Conservation (phyloP, 1,284 basidiomycete genomes). For the Fomes fomentarius region DNA sequence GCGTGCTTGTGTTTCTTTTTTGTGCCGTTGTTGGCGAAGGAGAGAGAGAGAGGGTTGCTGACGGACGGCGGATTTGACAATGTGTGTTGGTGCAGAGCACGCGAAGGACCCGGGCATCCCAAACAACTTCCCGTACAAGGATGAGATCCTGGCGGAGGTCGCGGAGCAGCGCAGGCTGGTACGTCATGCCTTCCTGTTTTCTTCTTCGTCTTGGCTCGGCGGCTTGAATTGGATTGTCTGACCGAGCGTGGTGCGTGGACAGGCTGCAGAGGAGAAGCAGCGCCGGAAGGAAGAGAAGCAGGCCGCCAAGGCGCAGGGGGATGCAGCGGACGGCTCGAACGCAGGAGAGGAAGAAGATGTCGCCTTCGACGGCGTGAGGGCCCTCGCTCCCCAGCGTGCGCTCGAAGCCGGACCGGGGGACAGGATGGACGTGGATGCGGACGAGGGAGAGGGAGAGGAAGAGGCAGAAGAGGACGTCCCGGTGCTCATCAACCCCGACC, state of each 20-base stretch:
- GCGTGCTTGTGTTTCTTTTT: constrained; percentile 39
- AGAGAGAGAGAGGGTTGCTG: constrained; percentile 1
- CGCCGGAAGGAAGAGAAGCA: constrained; percentile 65
- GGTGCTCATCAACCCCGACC: constrained; percentile 67
- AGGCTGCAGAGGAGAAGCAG: constrained; percentile 75
- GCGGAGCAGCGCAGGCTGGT: constrained; percentile 79
- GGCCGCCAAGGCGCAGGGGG: constrained; percentile 38
- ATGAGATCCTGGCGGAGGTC: constrained; percentile 92
- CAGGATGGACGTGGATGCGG: constrained; percentile 21
- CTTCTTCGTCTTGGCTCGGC: not conserved
- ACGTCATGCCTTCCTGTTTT: constrained; percentile 28
- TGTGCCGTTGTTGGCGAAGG: not conserved
- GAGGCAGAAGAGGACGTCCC: constrained; percentile 54
- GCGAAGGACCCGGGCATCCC: constrained; percentile 95
- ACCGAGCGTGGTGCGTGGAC: constrained; percentile 14
- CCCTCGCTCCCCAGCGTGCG: constrained; percentile 6
- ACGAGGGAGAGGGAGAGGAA: constrained; percentile 36
- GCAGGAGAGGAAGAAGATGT: constrained; percentile 21
- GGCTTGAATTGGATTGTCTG: not conserved
- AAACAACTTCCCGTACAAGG: constrained; percentile 97
- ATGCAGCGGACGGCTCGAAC: constrained; percentile 13
- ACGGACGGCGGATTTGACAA: not conserved
- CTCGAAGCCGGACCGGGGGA: constrained; percentile 35
- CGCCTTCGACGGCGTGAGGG: constrained; percentile 22
- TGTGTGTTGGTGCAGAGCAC: constrained; percentile 62